Evolutionary conservation across 139 green algal genomes (phyloP).

Genomic region (Pleodorina starrii): DNA sequence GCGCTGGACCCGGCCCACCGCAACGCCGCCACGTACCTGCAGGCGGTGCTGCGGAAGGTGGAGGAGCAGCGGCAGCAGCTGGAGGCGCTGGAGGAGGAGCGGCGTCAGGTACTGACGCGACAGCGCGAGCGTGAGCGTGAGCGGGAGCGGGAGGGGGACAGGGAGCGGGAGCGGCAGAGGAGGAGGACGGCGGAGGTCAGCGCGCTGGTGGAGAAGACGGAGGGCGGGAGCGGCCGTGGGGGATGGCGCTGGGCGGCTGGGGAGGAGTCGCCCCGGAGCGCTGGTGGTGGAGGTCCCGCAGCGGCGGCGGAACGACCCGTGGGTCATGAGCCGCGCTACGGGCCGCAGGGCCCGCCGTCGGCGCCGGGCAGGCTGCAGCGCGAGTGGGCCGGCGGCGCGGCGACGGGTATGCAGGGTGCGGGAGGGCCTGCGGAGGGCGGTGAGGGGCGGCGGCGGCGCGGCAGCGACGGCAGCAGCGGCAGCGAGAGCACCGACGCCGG

Average conservation of each 20-base stretch:
- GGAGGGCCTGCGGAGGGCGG: neutral
- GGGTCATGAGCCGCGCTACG: neutral
- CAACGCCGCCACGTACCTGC: constrained; percentile 41
- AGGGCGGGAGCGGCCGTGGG: too few relatives aligned
- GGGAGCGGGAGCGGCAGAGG: neutral
- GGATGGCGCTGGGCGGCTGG: neutral
- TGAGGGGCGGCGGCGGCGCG: neutral
- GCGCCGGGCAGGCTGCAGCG: constrained; percentile 33
- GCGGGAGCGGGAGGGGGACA: neutral
- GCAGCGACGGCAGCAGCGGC: neutral
- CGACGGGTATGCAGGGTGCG: neutral
- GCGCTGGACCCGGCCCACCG: constrained; percentile 24
- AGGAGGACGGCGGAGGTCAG: too few relatives aligned
- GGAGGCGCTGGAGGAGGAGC: constrained; percentile 33
- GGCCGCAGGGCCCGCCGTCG: constrained; percentile 1
- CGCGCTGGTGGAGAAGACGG: too few relatives aligned
- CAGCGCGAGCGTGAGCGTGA: too few relatives aligned
- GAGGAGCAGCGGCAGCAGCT: constrained; percentile 18
- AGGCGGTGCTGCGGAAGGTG: constrained; percentile 5
- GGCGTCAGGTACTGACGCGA: neutral
- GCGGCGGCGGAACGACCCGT: neutral
- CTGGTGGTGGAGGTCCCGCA: too few relatives aligned
- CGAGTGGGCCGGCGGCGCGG: neutral
- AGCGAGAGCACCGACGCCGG: neutral
- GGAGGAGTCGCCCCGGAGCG: neutral